These are phyloP conservation scores for Achaetomiella virescens DNA, from an alignment of 495 filamentous ascomycete genomes.

Conservation along the genomic window DNA sequence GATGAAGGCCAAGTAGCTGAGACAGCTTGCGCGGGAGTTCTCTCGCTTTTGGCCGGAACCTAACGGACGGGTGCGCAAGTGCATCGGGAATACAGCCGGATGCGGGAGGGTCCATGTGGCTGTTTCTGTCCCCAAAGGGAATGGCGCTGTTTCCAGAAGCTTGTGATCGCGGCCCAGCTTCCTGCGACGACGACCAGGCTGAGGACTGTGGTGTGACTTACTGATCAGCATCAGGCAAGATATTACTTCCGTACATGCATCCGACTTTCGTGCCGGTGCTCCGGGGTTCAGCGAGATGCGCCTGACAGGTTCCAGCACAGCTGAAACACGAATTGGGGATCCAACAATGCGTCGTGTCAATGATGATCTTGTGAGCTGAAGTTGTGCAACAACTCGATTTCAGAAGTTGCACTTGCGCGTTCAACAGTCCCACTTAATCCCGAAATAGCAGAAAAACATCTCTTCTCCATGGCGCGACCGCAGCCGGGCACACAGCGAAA, in stretches of 20 bases:
- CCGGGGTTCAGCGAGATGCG: too few species aligned
- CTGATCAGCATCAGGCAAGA: too few species aligned
- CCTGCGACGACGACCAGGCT: too few species aligned
- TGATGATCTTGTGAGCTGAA: background rate
- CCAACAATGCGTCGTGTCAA: background rate
- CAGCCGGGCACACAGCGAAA: conserved; percentile 19
- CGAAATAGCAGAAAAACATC: background rate
- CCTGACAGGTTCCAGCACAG: too few species aligned
- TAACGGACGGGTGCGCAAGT: background rate
- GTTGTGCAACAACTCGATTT: too few species aligned
- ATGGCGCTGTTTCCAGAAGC: background rate
- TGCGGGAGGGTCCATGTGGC: background rate
- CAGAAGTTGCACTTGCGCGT: background rate
- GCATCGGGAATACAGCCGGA: background rate
- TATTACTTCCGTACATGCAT: too few species aligned
- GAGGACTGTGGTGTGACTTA: too few species aligned
- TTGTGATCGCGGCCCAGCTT: too few species aligned
- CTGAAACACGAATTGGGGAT: background rate
- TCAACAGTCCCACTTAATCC: background rate
- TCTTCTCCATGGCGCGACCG: conserved; percentile 19
- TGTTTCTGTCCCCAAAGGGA: background rate
- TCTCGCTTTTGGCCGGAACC: background rate
- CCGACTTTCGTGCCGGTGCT: too few species aligned
- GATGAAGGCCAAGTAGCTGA: too few species aligned
- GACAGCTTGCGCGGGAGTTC: too few species aligned